Conservation (phyloP, 2,329 filamentous ascomycete genomes). For the Aspergillus fructus region DNA sequence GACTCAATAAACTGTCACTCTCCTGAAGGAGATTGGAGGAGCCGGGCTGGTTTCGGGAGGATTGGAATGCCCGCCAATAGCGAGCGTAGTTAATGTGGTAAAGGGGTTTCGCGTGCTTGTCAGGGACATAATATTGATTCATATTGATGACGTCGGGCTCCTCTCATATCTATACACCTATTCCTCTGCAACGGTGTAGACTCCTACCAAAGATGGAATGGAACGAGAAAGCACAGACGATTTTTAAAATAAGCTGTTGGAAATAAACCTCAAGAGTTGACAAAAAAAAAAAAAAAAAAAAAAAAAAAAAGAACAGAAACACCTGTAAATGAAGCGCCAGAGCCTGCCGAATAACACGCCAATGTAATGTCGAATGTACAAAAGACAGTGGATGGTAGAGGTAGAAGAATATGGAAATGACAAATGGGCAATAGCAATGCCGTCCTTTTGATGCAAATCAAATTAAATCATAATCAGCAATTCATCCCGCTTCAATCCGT, state of each 20-base stretch:
- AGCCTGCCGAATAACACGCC: neutral
- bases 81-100: too few species aligned
- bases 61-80: neutral
- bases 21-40: neutral
- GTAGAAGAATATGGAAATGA: neutral
- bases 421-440: constrained; percentile 8
- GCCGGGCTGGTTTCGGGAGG: neutral
- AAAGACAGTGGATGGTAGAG: neutral
- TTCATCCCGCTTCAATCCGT: constrained; percentile 75
- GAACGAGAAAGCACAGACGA: neutral
- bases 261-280: neutral
- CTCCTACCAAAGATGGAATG: neutral
- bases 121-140: neutral
- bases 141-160: neutral
- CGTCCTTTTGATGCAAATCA: constrained; percentile 6
- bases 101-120: neutral
- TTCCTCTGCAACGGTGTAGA: neutral
- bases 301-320: neutral
- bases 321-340: neutral
- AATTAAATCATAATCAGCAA: constrained; percentile 74
- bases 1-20: too few species aligned
- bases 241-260: neutral
- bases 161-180: neutral
- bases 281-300: neutral
- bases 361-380: neutral